Base-by-base conservation (phyloP, 225 moss, liverwort and hornwort species). In the Ulota crispa region DNA sequence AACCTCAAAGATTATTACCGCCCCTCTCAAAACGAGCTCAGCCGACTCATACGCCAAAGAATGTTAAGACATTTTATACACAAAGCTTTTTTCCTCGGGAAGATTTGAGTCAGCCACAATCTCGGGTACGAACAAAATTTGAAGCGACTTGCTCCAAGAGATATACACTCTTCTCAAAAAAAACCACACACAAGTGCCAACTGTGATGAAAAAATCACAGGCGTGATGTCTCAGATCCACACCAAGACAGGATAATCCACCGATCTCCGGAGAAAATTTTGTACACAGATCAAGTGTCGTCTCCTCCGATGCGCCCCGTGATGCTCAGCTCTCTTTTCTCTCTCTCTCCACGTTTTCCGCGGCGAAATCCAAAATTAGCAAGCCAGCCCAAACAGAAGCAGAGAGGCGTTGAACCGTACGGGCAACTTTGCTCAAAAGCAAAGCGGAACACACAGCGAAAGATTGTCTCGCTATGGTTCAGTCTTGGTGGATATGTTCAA, bases 201-300 rank as follows among this genome's bases (percentile, higher is more conserved):
- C 53, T 68, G 77, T 69, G 81, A 83, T 68, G 73, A 45, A 53
- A 69, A 74, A 81, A 81, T 77, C 84, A 81, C 78, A 83, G 14
- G n/a, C 54, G 16, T 6, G 5, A 57, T 32, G 69, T 32, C 42
- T 59, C 81, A 80, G 82, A 85, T 82, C 84, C 59, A 55, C 53
- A 41, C 21, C 65, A 72, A 63, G 54, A 43, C 43, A 30, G 28
- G 53, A 57, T 23, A 28, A 72, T 78, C 39, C 79, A 86, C 83
- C 26, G 83, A 83, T 64, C 75, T 75, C 63, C 15, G 68, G 43
- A 68, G 53, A 73, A 62, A 82, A 13, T 72, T 83, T 77, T 84
- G n/a, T 87, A 83, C 81, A 87, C 80, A 76, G 77, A 87, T 73
- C 80, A 82, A 82, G 73, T 62, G 82, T 2, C 8, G 24, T 68